Conservation (phyloP, 2,329 filamentous ascomycete species). For the Aspergillus flavus region DNA sequence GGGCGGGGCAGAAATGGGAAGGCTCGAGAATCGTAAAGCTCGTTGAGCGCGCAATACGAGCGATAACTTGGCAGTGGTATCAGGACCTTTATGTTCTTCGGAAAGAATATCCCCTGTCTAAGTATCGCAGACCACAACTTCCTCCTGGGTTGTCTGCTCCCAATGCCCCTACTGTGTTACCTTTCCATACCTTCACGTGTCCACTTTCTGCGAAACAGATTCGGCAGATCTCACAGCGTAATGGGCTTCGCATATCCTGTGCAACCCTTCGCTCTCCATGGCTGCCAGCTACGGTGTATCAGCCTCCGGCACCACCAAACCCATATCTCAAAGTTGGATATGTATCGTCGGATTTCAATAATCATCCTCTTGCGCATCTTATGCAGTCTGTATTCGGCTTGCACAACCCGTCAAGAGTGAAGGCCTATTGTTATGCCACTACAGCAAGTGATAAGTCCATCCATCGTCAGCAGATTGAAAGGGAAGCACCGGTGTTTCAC, state of each 20-base stretch:
- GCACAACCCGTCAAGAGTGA: constrained; percentile 72
- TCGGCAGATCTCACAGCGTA: constrained; percentile 90
- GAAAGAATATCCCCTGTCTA: constrained; percentile 57
- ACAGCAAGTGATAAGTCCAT: constrained; percentile 86
- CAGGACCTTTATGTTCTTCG: constrained; percentile 72
- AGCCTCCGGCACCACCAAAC: constrained; percentile 79
- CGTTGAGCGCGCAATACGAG: constrained; percentile 79
- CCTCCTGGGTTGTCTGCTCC: constrained; percentile 75
- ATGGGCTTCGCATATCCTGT: constrained; percentile 88
- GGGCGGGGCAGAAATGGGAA: constrained; percentile 82
- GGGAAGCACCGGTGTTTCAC: constrained; percentile 85
- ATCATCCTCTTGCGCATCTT: constrained; percentile 91
- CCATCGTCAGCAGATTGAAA: constrained; percentile 90
- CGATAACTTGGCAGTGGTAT: constrained; percentile 84
- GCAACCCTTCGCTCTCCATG: constrained; percentile 85
- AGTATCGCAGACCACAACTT: constrained; percentile 73
- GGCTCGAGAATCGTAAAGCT: constrained; percentile 82
- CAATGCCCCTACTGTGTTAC: constrained; percentile 87
- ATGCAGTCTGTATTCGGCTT: constrained; percentile 99
- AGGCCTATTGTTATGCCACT: constrained; percentile 93
- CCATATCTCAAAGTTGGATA: constrained; percentile 92
- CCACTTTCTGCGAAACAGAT: constrained; percentile 90
- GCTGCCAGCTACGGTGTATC: constrained; percentile 78
- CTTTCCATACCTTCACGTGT: constrained; percentile 97
- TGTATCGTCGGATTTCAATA: constrained; percentile 98